These are phyloP conservation scores for Citrus reticulata DNA, from an alignment of 345 rosid genomes.

Conservation along the genomic window DNA sequence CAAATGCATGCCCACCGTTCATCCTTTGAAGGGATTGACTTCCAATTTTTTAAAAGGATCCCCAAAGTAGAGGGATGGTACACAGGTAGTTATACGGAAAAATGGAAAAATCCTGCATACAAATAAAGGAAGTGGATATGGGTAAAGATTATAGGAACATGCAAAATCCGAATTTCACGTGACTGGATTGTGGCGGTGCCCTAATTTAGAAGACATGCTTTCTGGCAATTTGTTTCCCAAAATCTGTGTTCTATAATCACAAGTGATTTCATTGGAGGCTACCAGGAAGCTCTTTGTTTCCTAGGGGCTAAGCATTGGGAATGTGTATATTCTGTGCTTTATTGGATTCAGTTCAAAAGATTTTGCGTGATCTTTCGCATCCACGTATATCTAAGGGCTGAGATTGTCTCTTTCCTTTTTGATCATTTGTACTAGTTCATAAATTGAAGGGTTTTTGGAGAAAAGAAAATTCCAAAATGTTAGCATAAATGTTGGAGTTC, in stretches of 20 bases:
- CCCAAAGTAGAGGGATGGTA: neutral
- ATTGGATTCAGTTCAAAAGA: neutral
- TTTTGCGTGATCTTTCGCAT: neutral
- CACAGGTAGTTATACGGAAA: conserved; percentile 4
- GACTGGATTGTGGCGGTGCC: conserved; percentile 20
- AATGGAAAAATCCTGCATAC: neutral
- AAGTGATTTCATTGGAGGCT: neutral
- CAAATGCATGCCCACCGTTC: too few relatives aligned
- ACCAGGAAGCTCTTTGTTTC: neutral
- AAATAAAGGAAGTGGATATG: neutral
- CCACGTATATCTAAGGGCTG: neutral
- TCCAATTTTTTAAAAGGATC: neutral
- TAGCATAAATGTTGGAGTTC: neutral
- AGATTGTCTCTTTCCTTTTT: neutral
- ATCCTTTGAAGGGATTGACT: too few relatives aligned
- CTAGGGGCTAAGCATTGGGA: neutral
- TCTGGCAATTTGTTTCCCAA: neutral
- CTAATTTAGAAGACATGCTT: neutral
- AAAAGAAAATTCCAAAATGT: neutral
- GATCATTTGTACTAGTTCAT: neutral
- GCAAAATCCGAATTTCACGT: conserved; percentile 24
- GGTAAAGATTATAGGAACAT: conserved; percentile 20
- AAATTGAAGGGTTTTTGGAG: neutral
- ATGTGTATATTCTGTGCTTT: neutral
- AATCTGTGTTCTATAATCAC: neutral